A percentile compares a stretch with the other conserved stretches of the same genome.
Evolutionary conservation across 345 rosid species (phyloP).

Genomic region (Eucalyptus sp.): DNA sequence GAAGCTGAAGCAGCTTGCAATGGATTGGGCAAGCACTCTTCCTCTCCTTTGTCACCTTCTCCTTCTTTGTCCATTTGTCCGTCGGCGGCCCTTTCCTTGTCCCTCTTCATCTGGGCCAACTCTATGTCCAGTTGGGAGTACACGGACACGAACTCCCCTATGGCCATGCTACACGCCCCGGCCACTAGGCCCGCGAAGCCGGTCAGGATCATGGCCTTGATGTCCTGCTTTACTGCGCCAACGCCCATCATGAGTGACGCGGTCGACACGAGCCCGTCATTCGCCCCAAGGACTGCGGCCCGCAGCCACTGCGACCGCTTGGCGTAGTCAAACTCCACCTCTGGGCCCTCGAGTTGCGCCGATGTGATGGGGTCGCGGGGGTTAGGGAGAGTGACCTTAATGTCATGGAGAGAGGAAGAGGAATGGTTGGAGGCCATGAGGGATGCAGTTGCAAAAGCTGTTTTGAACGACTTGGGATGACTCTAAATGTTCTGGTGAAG

Average conservation of each 20-base stretch:
- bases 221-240: constrained; percentile 75
- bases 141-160: constrained; percentile 90
- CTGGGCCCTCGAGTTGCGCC: constrained; percentile 3
- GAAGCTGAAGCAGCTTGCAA: constrained; percentile 82
- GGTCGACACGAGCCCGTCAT: constrained; percentile 83
- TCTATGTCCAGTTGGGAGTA: constrained; percentile 79
- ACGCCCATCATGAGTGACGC: constrained; percentile 90
- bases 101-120: constrained; percentile 61
- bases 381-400: background rate
- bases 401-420: background rate
- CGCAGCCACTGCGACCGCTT: constrained; percentile 92
- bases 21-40: constrained; percentile 62
- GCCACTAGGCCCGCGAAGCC: constrained; percentile 90
- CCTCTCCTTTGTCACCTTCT: constrained; percentile 9
- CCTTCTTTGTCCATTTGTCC: background rate
- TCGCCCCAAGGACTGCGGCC: constrained; percentile 91
- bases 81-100: background rate
- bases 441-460: background rate
- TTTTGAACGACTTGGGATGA: background rate
- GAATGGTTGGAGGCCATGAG: background rate
- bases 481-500: background rate
- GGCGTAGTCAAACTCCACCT: constrained; percentile 47
- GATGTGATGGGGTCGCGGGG: background rate
- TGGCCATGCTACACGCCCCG: constrained; percentile 97
- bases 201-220: constrained; percentile 67